Base-by-base conservation (phyloP, 768 basidiomycete genomes). In the Multifurca ochricompacta region DNA sequence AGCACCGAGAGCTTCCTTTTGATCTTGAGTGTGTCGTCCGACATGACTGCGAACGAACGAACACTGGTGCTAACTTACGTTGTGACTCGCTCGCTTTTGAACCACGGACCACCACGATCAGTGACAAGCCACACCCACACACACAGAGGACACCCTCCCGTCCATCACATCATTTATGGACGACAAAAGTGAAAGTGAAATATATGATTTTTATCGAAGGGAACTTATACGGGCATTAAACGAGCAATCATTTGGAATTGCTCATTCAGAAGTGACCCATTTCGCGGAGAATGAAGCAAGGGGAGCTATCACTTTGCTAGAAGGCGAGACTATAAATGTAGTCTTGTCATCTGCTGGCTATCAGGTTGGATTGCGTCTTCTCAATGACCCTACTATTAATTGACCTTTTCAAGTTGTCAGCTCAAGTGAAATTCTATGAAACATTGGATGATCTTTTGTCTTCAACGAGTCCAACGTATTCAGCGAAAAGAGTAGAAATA, bases 1-100 rank as follows among this genome's bases (percentile, higher is more conserved):
- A 89, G 74, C 0, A 73, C 67, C 2, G 73, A 66, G 2, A 89
- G 71, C 59, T 66, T 73, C 14, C 64, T 58, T 6, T 65, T 67
- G n/a, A 75, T 63, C 60, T 67, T 73, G 42, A 61, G 45, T 5
- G 69, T 64, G 53, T 72, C 71, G 0, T 62, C 62, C 23, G 70
- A 66, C 74, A 77, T 75, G 30, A 21, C 14, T 46, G 48, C 14
- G 30, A 11, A 16, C 4, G 4, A 16, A 16, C 23, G 32, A 37
- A 37, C 10, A 9, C 18, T 27, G 10, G 36, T n/a, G n/a, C n/a
- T n/a, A n/a, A n/a, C n/a, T n/a, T n/a, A n/a, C n/a, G n/a, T n/a
- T n/a, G n/a, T n/a, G n/a, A n/a, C n/a, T n/a, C n/a, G n/a, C n/a
- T n/a, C n/a, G n/a, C n/a, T n/a, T n/a, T n/a, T n/a, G n/a, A n/a